A percentile compares a stretch with the other conserved stretches of the same genome.
These are phyloP conservation scores for Naganishia kalamii DNA, from an alignment of 768 basidiomycete genomes.

Conservation along the genomic window DNA sequence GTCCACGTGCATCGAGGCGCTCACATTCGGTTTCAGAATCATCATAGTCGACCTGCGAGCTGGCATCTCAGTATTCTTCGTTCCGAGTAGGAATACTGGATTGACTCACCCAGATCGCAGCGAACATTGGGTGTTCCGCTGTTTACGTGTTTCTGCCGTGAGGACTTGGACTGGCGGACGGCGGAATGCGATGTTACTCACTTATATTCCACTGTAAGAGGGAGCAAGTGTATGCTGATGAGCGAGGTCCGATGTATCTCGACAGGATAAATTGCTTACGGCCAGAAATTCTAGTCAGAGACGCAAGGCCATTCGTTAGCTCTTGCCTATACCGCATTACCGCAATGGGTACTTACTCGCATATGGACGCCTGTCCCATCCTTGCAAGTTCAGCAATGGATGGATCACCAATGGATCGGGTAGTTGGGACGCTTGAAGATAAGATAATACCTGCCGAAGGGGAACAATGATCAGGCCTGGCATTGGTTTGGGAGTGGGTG, in stretches of 20 bases:
- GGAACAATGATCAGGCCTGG: not conserved
- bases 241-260: not conserved
- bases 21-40: slow-evolving; percentile 46
- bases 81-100: not conserved
- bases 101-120: slow-evolving; percentile 40
- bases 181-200: not conserved
- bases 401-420: slow-evolving; percentile 39
- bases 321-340: too few relatives aligned
- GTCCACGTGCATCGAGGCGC: not conserved
- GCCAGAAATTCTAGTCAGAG: not conserved
- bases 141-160: too few relatives aligned
- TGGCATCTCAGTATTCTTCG: not conserved
- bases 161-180: too few relatives aligned
- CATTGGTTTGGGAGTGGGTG: not conserved
- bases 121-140: slow-evolving; percentile 45
- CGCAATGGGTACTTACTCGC: slow-evolving; percentile 25
- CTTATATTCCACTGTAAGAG: not conserved
- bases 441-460: slow-evolving; percentile 30
- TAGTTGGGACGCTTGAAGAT: slow-evolving; percentile 44
- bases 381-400: slow-evolving; percentile 38
- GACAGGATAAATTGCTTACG: not conserved
- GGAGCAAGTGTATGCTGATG: not conserved
- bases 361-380: slow-evolving; percentile 46
- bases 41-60: slow-evolving; percentile 36
- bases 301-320: not conserved